Conservation (phyloP, 108 stramenopile species). For the Stephanodiscus minutulus region DNA sequence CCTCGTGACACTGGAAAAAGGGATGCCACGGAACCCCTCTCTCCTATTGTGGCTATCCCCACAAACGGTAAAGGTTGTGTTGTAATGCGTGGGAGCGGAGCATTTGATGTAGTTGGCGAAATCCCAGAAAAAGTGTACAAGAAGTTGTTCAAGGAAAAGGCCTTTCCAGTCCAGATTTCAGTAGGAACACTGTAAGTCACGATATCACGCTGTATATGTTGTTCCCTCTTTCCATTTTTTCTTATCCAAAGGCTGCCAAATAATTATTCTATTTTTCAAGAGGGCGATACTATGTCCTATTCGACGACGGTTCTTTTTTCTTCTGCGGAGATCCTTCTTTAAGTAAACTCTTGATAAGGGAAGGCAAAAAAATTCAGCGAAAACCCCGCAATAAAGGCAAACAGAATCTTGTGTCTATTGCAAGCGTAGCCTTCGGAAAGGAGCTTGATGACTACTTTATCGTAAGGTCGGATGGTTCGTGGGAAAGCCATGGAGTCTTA, state of each 20-base stretch:
- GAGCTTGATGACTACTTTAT: slow-evolving; percentile 73
- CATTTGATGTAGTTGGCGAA: slow-evolving; percentile 67
- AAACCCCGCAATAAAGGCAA: neutral
- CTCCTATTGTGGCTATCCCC: slow-evolving; percentile 61
- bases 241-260: neutral
- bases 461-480: slow-evolving; percentile 73
- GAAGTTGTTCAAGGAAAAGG: slow-evolving; percentile 48
- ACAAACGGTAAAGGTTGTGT: slow-evolving; percentile 78
- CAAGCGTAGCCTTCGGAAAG: slow-evolving; percentile 68
- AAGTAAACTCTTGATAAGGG: slow-evolving; percentile 55
- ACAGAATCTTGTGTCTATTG: slow-evolving; percentile 4
- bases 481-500: slow-evolving; percentile 74
- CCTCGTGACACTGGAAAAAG: slow-evolving; percentile 50
- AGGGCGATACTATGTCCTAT: slow-evolving; percentile 70
- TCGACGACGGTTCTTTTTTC: slow-evolving; percentile 63
- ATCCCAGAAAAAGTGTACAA: slow-evolving; percentile 67
- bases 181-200: slow-evolving; percentile 49
- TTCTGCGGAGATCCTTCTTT: slow-evolving; percentile 68
- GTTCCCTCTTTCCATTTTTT: neutral
- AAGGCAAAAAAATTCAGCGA: too few species aligned
- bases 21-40: slow-evolving; percentile 56
- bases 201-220: neutral
- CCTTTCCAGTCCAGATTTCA: slow-evolving; percentile 66
- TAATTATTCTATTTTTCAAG: slow-evolving; percentile 7
- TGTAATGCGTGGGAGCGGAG: slow-evolving; percentile 75